Percentiles rank a stretch among this genome's conserved stretches.
These are phyloP conservation scores for Gossypium bickii DNA, from an alignment of 345 rosid species.

Conservation along the genomic window DNA sequence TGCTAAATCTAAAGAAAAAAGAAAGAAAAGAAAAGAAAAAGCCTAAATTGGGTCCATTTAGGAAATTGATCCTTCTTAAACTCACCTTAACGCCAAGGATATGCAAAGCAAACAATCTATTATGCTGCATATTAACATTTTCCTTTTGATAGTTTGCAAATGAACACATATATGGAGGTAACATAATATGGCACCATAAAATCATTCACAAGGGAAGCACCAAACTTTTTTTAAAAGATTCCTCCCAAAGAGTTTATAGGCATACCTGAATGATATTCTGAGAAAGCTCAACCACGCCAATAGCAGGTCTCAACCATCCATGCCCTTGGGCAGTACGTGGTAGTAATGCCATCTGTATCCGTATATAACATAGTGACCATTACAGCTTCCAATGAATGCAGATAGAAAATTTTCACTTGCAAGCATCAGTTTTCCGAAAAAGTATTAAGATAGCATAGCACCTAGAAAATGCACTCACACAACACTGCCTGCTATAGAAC, in stretches of 20 bases:
- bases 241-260: neutral
- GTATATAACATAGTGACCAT: conserved; percentile 12
- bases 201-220: neutral
- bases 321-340: conserved; percentile 89
- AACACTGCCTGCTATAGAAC: neutral
- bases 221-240: neutral
- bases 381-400: neutral
- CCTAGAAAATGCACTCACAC: neutral
- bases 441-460: conserved; percentile 4
- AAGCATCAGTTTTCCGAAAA: neutral
- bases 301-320: conserved; percentile 99
- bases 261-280: conserved; percentile 91
- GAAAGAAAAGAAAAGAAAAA: neutral
- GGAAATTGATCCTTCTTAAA: neutral
- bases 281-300: conserved; percentile 92
- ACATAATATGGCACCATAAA: neutral
- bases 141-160: neutral
- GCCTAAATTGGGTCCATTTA: neutral
- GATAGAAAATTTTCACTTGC: neutral
- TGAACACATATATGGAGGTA: neutral
- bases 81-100: neutral
- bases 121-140: neutral
- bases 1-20: neutral
- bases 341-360: conserved; percentile 85
- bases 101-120: neutral